Conservation (phyloP, 164 flowering plant genomes). For the Echeveria elegans region DNA sequence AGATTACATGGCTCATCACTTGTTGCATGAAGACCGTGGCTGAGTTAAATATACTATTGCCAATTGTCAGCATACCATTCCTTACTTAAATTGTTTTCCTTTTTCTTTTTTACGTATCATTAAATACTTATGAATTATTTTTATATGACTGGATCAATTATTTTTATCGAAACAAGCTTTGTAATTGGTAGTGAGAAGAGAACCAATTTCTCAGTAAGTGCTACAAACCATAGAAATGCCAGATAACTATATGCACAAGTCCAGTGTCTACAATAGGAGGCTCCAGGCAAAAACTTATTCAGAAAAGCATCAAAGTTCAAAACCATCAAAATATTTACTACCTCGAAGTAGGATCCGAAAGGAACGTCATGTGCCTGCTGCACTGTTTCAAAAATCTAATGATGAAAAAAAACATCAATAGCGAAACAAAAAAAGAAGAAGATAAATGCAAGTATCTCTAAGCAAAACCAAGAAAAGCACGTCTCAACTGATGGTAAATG, state of each 20-base stretch:
- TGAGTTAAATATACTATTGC: not conserved
- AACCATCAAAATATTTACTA: constrained; percentile 15
- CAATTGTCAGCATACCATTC: not conserved
- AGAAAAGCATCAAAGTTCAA: not conserved
- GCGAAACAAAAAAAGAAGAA: not conserved
- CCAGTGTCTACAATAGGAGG: not conserved
- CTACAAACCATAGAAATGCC: not conserved
- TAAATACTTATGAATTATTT: too few relatives aligned
- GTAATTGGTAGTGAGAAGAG: not conserved
- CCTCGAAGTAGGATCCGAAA: constrained; percentile 93
- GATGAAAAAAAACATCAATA: not conserved
- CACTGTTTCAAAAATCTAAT: constrained; percentile 87
- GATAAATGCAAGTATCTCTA: not conserved
- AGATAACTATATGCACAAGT: not conserved
- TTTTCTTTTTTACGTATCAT: too few relatives aligned
- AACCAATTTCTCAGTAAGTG: not conserved
- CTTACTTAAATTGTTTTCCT: not conserved
- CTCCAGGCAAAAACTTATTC: not conserved
- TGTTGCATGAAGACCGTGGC: not conserved
- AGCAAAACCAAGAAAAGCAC: not conserved
- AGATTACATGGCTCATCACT: not conserved
- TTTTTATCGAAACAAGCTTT: not conserved
- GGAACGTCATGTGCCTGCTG: constrained; percentile 98
- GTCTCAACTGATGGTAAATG: not conserved
- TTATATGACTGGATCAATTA: too few relatives aligned